Evolutionary conservation across 345 rosid genomes (phyloP), one percentile per base, ranked within the genome.

Genomic region (Mangifera indica): DNA sequence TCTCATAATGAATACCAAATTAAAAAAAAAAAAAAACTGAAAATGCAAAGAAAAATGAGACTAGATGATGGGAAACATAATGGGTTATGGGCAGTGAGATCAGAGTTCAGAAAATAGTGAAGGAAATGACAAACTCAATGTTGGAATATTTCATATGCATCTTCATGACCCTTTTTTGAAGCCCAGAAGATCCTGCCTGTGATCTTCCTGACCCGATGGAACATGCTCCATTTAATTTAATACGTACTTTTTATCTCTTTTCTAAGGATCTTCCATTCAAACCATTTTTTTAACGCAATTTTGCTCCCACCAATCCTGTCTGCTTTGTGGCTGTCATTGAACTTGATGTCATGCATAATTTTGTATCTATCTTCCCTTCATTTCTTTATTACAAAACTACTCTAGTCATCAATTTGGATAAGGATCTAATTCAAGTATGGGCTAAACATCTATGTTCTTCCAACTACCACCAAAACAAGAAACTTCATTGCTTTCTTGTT

Each of bases 391-490:
- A 65, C 51, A 14, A 5, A 62, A 46, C 46, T 34, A 32, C 57
- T 70, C 75, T 52, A 40, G 22, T 40, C 66, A 63, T 71, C 78
- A 67, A 14, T 20, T 66, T 60, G 80, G 85, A 77, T 70, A 82
- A 70, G 84, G 79, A 80, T 72, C 68, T 14, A 79, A 67, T 55
- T 55, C 12, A 82, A 71, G 86, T 14, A 83, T 82, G 93, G 85
- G 76, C 42, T 40, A 69, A 81, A 63, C 81, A 69, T 63, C 58
- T 1, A 62, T 86, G 90, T 79, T 78, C 40, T 54, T 83, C 77
- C 93, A 88, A 86, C 93, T 84, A 85, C 90, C 81, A 74, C 85
- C 93, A 86, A 74, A 79, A 64, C 83, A 81, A 37, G 80, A 74
- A 65, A 18, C 74, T 72, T 80, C 80, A 72, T 72, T 37, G 79